A percentile compares a stretch with the other conserved stretches of the same genome.
These are phyloP conservation scores for Mycena leptocephala DNA, from an alignment of 768 basidiomycete species.

Conservation along the genomic window DNA sequence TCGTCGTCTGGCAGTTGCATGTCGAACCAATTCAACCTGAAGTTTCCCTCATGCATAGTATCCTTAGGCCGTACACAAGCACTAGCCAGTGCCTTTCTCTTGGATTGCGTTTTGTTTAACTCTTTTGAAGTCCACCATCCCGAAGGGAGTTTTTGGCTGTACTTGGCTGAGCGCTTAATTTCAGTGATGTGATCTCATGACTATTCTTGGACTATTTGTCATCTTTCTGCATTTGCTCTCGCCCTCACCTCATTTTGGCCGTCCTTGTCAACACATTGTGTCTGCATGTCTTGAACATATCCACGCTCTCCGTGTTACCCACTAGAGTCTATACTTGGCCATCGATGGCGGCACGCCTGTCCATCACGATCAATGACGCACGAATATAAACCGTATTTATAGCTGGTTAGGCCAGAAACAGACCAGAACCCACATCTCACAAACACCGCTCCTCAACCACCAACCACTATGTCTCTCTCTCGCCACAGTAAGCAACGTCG, in stretches of 20 bases:
- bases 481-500: conserved; percentile 51
- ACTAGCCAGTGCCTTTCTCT: no score
- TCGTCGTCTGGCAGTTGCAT: no score
- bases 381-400: background rate
- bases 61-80: no score
- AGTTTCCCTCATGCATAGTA: no score
- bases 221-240: background rate
- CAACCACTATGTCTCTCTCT: conserved; percentile 53
- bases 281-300: background rate
- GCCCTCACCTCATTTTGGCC: background rate
- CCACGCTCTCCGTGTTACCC: background rate
- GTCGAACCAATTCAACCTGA: no score
- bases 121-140: no score
- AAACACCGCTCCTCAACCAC: background rate
- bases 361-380: conserved; percentile 13
- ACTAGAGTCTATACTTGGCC: background rate
- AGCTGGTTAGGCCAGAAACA: background rate
- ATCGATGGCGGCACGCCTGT: background rate
- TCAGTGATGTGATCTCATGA: no score
- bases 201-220: background rate
- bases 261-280: background rate
- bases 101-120: no score
- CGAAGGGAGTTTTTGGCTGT: no score
- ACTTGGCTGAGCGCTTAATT: no score
- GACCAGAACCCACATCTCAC: background rate